Base-by-base conservation (phyloP, 768 basidiomycete species). In the Asterophora parasitica region DNA sequence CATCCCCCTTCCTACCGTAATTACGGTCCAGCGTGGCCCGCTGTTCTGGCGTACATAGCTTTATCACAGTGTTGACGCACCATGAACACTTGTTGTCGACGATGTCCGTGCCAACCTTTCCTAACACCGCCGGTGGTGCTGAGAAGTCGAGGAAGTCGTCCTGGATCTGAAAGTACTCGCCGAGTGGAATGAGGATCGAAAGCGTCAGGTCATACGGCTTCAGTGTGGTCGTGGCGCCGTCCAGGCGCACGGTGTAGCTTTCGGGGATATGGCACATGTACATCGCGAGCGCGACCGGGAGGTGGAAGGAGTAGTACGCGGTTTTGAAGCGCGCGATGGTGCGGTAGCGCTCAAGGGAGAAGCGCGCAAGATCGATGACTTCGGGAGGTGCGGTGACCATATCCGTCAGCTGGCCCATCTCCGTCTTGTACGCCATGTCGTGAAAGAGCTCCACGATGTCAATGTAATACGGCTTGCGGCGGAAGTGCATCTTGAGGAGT, bases 121-220 rank as follows among this genome's bases (percentile, higher is more conserved):
- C 95, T 42, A 96, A 85, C 58, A 86, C 77, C 67, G 92, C 92
- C 0, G 92, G 90, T 8, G 87, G 80, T 4, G 85, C 92, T n/a
- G 87, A 85, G 64, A 82, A 95, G 67, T 99, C 95, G 58, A 98
- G 80, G 69, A 84, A 96, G 69, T 98, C 95, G 64, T 97, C 95
- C 67, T 99, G 95, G 50, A 94, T 78, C 69, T 99, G 95, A 83
- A 96, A 97, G 71, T 97, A 99, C 66, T 96, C 93, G 39, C 95
- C 95, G 47, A 97, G 77, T 2, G 89, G 89, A 46, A 97, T 69
- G 31, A 96, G 79, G 63, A 99, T 93, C 45, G 79, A 76, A 35
- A 80, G 70, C 0, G 94, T 86, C 54, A 81, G 62, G 31, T 82
- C 77, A 72, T 88, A 95, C 3, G 85, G 78, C 31, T 74, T 71